Evolutionary conservation across 2,329 filamentous ascomycete species (phyloP).

Genomic region (Periconia sp.): DNA sequence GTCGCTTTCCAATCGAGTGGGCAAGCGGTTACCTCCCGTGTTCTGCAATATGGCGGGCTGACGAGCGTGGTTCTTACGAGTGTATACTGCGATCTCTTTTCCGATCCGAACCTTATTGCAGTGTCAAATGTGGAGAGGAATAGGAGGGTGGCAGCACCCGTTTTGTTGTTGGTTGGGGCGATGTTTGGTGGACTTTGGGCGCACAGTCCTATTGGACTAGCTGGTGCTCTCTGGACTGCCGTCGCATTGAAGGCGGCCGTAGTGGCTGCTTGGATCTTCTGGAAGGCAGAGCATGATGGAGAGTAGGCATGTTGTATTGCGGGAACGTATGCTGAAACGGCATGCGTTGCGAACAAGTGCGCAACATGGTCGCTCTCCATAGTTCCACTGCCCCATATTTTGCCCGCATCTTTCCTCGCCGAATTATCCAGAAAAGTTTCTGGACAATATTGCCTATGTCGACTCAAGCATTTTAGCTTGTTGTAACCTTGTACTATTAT

Average conservation of each 20-base stretch:
- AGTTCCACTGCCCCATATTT: not conserved
- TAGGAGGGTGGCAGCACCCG: constrained; percentile 57
- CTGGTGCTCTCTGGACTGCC: constrained; percentile 58
- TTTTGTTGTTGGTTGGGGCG: constrained; percentile 60
- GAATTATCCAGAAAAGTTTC: constrained; percentile 1
- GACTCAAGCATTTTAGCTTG: not conserved
- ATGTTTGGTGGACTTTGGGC: constrained; percentile 62
- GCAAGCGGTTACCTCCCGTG: constrained; percentile 76
- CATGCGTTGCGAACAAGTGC: constrained; percentile 3
- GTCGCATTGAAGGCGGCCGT: constrained; percentile 48
- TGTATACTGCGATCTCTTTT: constrained; percentile 81
- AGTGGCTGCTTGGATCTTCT: constrained; percentile 49
- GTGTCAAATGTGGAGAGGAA: constrained; percentile 60
- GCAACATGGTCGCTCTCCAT: not conserved
- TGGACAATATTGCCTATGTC: not conserved
- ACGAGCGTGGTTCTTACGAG: constrained; percentile 83
- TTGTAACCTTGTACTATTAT: not conserved
- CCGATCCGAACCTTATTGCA: constrained; percentile 62
- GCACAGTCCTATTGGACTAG: constrained; percentile 58
- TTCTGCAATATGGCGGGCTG: constrained; percentile 71
- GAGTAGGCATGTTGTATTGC: constrained; percentile 9
- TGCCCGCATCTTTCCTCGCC: not conserved
- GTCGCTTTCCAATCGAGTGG: constrained; percentile 80
- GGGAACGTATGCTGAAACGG: constrained; percentile 1
- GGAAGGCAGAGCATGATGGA: constrained; percentile 43